phyloP scores from a whole-genome alignment of 164 flowering plant species.

The Magnolia changhungtana region DNA sequence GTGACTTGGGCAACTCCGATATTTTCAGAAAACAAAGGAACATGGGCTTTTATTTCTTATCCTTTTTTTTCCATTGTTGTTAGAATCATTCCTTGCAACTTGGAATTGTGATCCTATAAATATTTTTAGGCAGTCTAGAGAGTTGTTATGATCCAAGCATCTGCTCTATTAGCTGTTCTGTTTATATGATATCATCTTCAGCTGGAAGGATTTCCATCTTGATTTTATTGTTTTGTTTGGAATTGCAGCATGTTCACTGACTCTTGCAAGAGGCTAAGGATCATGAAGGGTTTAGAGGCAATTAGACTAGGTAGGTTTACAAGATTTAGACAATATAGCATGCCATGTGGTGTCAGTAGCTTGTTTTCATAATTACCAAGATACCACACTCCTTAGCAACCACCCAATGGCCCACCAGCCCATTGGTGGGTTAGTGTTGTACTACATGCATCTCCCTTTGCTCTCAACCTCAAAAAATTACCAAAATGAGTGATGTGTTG shows the following conservation, averaged over 20 bases:
- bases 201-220: too few species aligned
- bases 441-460: not conserved
- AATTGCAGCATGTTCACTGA: too few species aligned
- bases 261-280: too few species aligned
- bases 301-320: too few species aligned
- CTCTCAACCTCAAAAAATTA: not conserved
- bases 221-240: too few species aligned
- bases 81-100: constrained; percentile 7
- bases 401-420: not conserved
- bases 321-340: too few species aligned
- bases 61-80: too few species aligned
- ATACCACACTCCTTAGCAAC: too few species aligned
- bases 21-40: not conserved
- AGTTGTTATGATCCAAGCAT: constrained; percentile 15
- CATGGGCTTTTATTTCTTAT: not conserved
- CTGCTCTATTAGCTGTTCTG: too few species aligned
- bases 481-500: not conserved
- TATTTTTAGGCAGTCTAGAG: not conserved
- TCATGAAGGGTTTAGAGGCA: too few species aligned
- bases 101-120: constrained; percentile 5
- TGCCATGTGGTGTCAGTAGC: not conserved
- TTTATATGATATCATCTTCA: too few species aligned
- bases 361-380: too few species aligned
- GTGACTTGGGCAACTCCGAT: not conserved
- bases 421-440: not conserved